These are phyloP conservation scores for Candida dajiaensis DNA, from an alignment of 805 yeast species.

Conservation along the genomic window DNA sequence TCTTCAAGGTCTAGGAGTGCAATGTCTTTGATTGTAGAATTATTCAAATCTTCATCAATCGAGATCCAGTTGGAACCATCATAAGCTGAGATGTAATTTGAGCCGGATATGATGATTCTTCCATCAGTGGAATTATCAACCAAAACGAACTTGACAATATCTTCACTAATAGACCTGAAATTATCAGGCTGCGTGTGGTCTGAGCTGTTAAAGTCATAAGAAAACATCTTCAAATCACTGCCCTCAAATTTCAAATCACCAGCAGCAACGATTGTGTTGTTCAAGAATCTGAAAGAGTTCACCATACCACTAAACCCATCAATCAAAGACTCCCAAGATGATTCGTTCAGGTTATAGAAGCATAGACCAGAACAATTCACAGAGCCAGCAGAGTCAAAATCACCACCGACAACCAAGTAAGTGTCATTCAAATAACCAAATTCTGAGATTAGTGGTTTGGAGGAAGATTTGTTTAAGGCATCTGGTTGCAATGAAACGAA, in stretches of 20 bases:
- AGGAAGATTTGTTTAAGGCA: constrained; percentile 18
- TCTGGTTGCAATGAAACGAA: constrained; percentile 13
- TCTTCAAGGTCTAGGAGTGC: constrained; percentile 33
- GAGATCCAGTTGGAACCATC: constrained; percentile 45
- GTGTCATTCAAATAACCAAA: constrained; percentile 28
- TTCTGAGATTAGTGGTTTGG: constrained; percentile 33
- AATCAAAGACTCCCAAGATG: constrained; percentile 46
- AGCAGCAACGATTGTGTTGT: constrained; percentile 36
- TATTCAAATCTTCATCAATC: constrained; percentile 32
- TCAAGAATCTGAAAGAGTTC: constrained; percentile 44
- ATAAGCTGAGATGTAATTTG: constrained; percentile 29
- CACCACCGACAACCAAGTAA: constrained; percentile 65
- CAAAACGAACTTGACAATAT: constrained; percentile 37
- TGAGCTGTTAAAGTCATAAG: constrained; percentile 45
- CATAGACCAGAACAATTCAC: constrained; percentile 60
- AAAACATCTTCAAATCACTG: constrained; percentile 36
- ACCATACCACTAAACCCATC: constrained; percentile 44
- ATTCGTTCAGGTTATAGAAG: constrained; percentile 47
- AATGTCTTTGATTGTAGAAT: constrained; percentile 40
- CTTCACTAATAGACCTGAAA: constrained; percentile 13
- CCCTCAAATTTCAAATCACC: constrained; percentile 48
- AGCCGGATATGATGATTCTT: constrained; percentile 37
- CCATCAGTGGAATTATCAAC: constrained; percentile 40
- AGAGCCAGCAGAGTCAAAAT: constrained; percentile 53
- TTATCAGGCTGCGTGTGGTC: constrained; percentile 21